Evolutionary conservation across 441 rosid genomes (phyloP), one percentile per base, ranked within the genome.

Genomic region (Arabidopsis lyrata): DNA sequence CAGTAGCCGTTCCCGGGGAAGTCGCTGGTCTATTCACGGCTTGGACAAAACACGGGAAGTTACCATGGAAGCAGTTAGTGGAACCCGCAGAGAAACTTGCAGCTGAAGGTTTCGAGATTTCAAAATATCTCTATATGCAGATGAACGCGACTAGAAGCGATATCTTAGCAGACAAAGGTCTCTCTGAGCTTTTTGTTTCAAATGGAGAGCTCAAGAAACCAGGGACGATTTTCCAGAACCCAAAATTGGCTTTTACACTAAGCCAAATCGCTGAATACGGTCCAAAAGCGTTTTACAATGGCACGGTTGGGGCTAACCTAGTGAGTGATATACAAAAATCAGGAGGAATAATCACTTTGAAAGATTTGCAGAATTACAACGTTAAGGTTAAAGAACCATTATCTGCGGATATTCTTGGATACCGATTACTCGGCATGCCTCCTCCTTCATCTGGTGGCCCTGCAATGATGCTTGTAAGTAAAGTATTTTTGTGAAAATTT

Each of bases 391-490:
- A 60, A 41, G 53, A 83, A 57, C 84, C 90, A 1, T 29, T 85
- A 18, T 63, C 81, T 10, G 36, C 69, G n/a, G 58, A 82, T 3
- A 14, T 87, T 80, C 63, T 78, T 16, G 92, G 87, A 58, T 78
- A 80, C 34, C 22, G 70, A 68, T 32, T 89, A 24, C 68, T 86
- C 1, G 66, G 88, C 53, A 87, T 86, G 90, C 91, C 90, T 31
- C 90, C 95, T 29, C 91, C 94, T 72, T 86, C 88, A 24, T 72
- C 89, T 0, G 95, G 92, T 2, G 87, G 84, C 12, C 77, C 83
- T 29, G 78, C 85, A 38, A 82, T 87, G 88, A 70, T 74, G 44
- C 87, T 89, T 47, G 90, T 85, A 81, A 82, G 86, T 72, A 7
- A 4, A 12, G 6, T 36, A 11, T 16, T 6, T 29, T 5, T 2